A percentile compares a stretch with the other conserved stretches of the same genome.
Evolutionary conservation across 352 stramenopile species (phyloP).

Genomic region (Phytopythium mirpurense): DNA sequence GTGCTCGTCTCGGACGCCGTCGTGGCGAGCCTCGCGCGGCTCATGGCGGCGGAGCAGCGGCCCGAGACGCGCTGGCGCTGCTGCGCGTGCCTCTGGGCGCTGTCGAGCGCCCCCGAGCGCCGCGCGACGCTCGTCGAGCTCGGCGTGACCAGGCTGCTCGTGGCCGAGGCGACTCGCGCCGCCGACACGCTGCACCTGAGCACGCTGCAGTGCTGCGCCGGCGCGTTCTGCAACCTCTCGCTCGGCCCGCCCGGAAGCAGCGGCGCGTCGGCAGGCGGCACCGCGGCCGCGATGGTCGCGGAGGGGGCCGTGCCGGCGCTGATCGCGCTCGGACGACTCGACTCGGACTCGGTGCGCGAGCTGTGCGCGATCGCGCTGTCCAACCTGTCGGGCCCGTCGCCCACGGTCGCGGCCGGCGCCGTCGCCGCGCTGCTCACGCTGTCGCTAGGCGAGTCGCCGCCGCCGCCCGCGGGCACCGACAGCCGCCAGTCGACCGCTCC

Average conservation of each 20-base stretch:
- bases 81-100: conserved; percentile 44
- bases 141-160: conserved; percentile 40
- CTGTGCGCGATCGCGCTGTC: conserved; percentile 66
- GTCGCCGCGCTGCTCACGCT: conserved; percentile 54
- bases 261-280: conserved; percentile 11
- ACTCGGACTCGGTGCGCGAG: conserved; percentile 56
- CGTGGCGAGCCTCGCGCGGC: conserved; percentile 27
- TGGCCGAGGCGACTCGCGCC: conserved; percentile 30
- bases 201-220: conserved; percentile 54
- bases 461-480: no score
- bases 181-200: conserved; percentile 15
- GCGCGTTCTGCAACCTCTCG: conserved; percentile 56
- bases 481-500: neutral
- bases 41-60: conserved; percentile 29
- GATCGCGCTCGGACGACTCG: conserved; percentile 53
- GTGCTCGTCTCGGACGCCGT: conserved; percentile 28
- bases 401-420: conserved; percentile 59
- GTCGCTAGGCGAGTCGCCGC: conserved; percentile 18
- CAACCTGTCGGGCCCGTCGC: conserved; percentile 63
- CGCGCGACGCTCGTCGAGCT: conserved; percentile 41
- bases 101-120: conserved; percentile 39
- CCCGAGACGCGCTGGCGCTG: conserved; percentile 61
- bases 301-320: conserved; percentile 59
- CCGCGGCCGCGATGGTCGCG: conserved; percentile 53
- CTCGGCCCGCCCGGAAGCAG: conserved; percentile 15